Evolutionary conservation across 805 yeast species (phyloP), one percentile per base, ranked within the genome.

Genomic region (Nakazawaea molendinolei): DNA sequence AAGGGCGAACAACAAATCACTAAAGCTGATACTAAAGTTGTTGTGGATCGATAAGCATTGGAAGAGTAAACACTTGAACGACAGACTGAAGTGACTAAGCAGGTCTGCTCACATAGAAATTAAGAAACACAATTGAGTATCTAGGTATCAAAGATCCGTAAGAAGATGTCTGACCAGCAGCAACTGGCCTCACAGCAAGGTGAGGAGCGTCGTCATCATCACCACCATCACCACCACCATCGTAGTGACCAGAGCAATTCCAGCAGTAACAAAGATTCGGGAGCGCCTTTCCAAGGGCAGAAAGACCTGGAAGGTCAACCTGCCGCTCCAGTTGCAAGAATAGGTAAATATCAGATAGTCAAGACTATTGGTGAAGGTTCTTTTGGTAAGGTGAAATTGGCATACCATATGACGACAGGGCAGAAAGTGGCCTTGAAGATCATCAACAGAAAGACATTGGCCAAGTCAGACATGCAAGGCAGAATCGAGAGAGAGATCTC

Each of bases 381-480:
- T 0, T 89, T 89, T 55, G 97, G 97, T 50, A 90, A 90, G 55
- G 97, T 89, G 45, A 89, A 89, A 55, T 67, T 89, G 49, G 95
- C 95, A 14, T 83, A 80, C 55, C 96, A 90, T 58, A 67, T 85
- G 45, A 82, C 85, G 10, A 89, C 97, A 3, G 94, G 95, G 26
- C 95, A 89, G 51, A 72, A 81, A 44, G 97, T 89, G 16, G 97
- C 97, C 2, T 66, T 89, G 43, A 89, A 89, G 57, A 90, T 89
- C 57, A 90, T 90, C 64, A 86, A 90, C 58, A 69, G 95, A 45
- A 86, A 86, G 59, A 86, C 95, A 0, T 66, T 89, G 54, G 95
- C 96, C 32, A 90, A 90, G 54, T 76, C 87, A 8, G 97, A 89
- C 60, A 89, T 89, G 97, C 96, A 89, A 55, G 97, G 97, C 19